Evolutionary conservation across 2,329 filamentous ascomycete species (phyloP), one percentile per base, ranked within the genome.

Genomic region (Lachnellula subtilissima): DNA sequence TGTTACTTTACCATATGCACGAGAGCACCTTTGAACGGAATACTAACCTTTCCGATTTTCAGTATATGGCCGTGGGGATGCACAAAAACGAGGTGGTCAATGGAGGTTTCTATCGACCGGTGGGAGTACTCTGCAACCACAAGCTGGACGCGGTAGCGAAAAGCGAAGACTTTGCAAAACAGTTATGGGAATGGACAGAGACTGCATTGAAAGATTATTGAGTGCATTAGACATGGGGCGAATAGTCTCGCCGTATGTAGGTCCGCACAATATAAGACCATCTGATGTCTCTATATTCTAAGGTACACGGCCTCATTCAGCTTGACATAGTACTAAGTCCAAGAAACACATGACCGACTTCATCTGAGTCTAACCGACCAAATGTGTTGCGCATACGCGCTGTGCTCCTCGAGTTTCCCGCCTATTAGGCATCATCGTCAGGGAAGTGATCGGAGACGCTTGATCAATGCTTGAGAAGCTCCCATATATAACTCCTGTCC

Each of bases 111-210:
- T 75, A 74, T 57, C 64, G 64, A 51, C 72, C 71, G 0, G 56
- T 74, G 11, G 70, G 71, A 3, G 56, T 70, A 6, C 22, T 62
- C 45, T 60, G 67, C 54, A 64, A 64, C n/a, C 47, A 57, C 9
- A 68, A 65, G 4, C 25, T 63, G n/a, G 61, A 60, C 23, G 48
- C 48, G 43, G 51, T 58, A 43, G 59, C 63, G 17, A 64, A 61
- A 48, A 65, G 70, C 54, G 63, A 68, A 40, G 57, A 67, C 4
- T 52, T 75, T 51, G 71, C 66, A 1, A 67, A 63, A 50, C 61
- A 67, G 64, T 49, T 76, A 56, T 76, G 73, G 73, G 62, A 69
- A 22, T 76, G 73, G 72, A 75, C 73, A 8, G 43, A 62, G 35
- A 43, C 57, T 35, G 57, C 50, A 2, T 49, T 62, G 49, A 17